phyloP scores from a whole-genome alignment of 805 yeast genomes.

The Tetrapisispora fleetii region DNA sequence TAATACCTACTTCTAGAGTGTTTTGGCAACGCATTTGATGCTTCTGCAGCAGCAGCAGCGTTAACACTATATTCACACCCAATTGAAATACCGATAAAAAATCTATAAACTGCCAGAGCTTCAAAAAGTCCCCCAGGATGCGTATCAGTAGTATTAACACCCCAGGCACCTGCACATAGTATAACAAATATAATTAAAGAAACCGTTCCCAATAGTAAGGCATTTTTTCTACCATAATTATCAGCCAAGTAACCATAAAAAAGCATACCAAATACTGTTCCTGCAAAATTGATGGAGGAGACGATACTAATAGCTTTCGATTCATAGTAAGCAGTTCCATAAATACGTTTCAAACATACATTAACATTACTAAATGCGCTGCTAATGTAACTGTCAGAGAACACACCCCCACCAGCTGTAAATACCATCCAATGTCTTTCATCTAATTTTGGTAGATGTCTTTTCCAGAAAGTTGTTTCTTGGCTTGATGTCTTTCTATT shows the following conservation, averaged over 20 bases:
- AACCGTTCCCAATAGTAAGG: constrained; percentile 70
- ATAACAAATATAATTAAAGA: constrained; percentile 71
- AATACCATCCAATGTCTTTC: constrained; percentile 53
- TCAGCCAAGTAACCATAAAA: constrained; percentile 75
- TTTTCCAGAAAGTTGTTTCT: background rate
- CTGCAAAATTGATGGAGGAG: constrained; percentile 81
- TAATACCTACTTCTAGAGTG: constrained; percentile 86
- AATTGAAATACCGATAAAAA: constrained; percentile 81
- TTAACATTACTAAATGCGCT: constrained; percentile 72
- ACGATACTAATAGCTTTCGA: constrained; percentile 72
- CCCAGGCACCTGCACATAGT: constrained; percentile 82
- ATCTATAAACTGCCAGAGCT: constrained; percentile 78
- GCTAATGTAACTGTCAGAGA: constrained; percentile 88
- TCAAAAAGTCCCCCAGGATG: constrained; percentile 62
- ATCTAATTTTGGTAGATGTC: background rate
- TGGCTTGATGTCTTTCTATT: constrained; percentile 8
- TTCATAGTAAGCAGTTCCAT: constrained; percentile 49
- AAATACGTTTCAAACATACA: constrained; percentile 55
- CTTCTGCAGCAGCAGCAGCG: constrained; percentile 88
- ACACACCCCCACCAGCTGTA: constrained; percentile 86
- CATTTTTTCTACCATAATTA: constrained; percentile 66
- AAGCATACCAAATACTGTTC: constrained; percentile 82
- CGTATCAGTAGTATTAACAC: constrained; percentile 44
- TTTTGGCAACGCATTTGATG: constrained; percentile 64
- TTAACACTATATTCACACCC: constrained; percentile 96